Base-by-base conservation (phyloP, 1,284 basidiomycete species). In the Caloboletus inedulis region DNA sequence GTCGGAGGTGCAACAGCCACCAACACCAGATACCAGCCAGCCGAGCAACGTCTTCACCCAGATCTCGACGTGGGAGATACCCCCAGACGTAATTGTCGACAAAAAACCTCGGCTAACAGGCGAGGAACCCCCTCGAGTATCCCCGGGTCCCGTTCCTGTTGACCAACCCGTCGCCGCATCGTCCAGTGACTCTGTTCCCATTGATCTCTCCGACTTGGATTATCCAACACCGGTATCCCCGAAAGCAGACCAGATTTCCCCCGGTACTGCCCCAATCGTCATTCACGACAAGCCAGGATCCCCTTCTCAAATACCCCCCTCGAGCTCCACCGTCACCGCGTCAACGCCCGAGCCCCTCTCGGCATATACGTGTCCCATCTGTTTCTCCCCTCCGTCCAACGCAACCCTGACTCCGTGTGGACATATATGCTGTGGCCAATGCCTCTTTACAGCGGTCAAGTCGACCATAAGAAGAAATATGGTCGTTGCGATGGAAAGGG, bases 361-460 rank as follows among this genome's bases (percentile, higher is more conserved):
- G 1, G 70, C 77, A 3, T 89, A 88, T 61, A 77, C 77, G 0
- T 90, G 89, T 62, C 88, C 88, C 6, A 85, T 91, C 54, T 91
- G 89, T 64, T 88, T 89, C 73, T 82, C 75, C 34, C 77, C 85
- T 1, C 88, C 88, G 1, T 81, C 79, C 0, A 82, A 87, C 55
- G 85, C 89, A 19, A 87, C 86, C 0, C 68, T 90, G 49, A 89
- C 87, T 0, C 87, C 85, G 0, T 91, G 88, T 58, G 88, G 88
- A 0, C 88, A 91, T 57, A 77, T 91, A 41, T 81, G 82, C 56
- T 91, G 88, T 58, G 89, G 87, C 1, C 73, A 79, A 25, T 91
- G 88, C 65, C 75, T 91, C 7, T 91, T 89, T 59, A 81, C 80
- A 1, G 84, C 88, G 0, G 79, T 91, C 39, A 84, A 83, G 59